Conservation (phyloP, 768 basidiomycete genomes). For the Neoboletus magnificus region DNA sequence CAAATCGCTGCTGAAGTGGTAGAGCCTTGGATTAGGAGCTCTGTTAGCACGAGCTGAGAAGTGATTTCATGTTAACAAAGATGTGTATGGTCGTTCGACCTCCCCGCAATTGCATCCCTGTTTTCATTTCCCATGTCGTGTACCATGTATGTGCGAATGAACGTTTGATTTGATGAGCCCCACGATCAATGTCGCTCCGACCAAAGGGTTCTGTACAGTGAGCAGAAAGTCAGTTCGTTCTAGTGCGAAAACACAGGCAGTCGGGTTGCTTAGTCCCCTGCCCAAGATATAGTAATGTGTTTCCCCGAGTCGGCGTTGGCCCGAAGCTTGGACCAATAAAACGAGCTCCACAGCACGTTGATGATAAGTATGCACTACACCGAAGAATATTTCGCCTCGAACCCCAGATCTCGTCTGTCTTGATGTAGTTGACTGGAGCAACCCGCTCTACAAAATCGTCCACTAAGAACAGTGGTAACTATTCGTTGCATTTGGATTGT, state of each 20-base stretch:
- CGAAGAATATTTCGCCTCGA: background rate
- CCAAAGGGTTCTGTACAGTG: background rate
- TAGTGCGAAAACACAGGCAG: background rate
- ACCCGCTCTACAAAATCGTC: background rate
- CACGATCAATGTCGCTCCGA: background rate
- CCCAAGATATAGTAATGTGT: background rate
- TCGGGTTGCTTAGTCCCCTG: background rate
- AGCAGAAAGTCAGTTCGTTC: background rate
- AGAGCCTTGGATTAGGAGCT: constrained; percentile 36
- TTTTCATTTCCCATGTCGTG: background rate
- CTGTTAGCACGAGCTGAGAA: constrained; percentile 4
- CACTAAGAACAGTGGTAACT: background rate
- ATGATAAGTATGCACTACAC: background rate
- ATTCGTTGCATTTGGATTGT: too few species aligned
- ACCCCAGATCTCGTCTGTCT: background rate
- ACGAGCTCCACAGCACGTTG: background rate
- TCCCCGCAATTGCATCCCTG: background rate
- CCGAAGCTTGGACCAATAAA: background rate
- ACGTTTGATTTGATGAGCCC: background rate
- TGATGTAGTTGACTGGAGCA: background rate
- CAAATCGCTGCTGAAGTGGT: constrained; percentile 42
- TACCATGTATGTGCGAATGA: background rate
- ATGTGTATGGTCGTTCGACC: background rate
- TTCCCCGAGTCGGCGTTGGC: too few species aligned
- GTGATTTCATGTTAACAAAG: background rate